Evolutionary conservation across 1,284 basidiomycete genomes (phyloP).

Genomic region (Xerocomus nothofagi): DNA sequence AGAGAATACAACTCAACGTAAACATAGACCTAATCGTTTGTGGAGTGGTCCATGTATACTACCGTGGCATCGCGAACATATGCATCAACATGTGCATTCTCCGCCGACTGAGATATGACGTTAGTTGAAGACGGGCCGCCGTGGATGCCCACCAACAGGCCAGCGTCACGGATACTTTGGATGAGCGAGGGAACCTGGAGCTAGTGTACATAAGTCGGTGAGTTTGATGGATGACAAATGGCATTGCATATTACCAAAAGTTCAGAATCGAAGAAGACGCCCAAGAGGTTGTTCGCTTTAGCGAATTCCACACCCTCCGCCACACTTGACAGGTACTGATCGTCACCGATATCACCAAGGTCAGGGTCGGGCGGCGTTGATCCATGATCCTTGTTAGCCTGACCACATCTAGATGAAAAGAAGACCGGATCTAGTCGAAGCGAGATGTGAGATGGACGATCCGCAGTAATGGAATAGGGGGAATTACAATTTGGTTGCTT

Average conservation of each 20-base stretch:
- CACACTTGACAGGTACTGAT: slow-evolving; percentile 65
- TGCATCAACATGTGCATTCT: slow-evolving; percentile 63
- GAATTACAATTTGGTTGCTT: slow-evolving; percentile 96
- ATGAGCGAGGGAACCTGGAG: slow-evolving; percentile 80
- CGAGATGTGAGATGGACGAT: slow-evolving; percentile 18
- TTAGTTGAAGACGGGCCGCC: slow-evolving; percentile 51
- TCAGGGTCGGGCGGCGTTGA: slow-evolving; percentile 45
- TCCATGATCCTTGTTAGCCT: slow-evolving; percentile 43
- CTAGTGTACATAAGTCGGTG: slow-evolving; percentile 36
- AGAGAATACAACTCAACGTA: slow-evolving; percentile 23
- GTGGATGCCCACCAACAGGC: slow-evolving; percentile 83
- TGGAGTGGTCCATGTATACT: slow-evolving; percentile 61
- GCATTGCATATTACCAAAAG: slow-evolving; percentile 61
- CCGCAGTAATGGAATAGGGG: slow-evolving; percentile 14
- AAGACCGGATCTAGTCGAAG: slow-evolving; percentile 84
- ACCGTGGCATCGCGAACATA: slow-evolving; percentile 61
- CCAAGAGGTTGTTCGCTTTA: slow-evolving; percentile 90
- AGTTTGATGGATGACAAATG: slow-evolving; percentile 15
- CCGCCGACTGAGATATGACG: slow-evolving; percentile 43
- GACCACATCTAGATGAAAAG: slow-evolving; percentile 86
- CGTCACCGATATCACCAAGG: slow-evolving; percentile 47
- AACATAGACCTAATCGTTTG: slow-evolving; percentile 44
- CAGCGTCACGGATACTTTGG: slow-evolving; percentile 83
- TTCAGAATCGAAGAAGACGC: slow-evolving; percentile 88
- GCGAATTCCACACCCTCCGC: slow-evolving; percentile 94